Evolutionary conservation across 2,329 filamentous ascomycete genomes (phyloP), one percentile per base, ranked within the genome.

Genomic region (Xylaria digitata): DNA sequence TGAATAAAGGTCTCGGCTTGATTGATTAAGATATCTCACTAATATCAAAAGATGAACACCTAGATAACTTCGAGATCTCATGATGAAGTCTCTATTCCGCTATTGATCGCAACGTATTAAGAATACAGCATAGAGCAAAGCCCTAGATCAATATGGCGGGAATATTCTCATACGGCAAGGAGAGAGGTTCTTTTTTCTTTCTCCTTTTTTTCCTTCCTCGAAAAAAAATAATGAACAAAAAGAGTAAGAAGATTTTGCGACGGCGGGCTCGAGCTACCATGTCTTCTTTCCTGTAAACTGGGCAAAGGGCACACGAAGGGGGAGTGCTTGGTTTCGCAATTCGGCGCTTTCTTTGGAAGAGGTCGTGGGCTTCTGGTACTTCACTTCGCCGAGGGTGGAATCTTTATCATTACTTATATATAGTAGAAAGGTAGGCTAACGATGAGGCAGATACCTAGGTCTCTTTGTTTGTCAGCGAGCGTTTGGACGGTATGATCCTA

Each of bases 331-430:
- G 43, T 50, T 23, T 42, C 26, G 26, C 26, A 26, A 26, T 26
- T 26, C 26, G 26, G 26, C 26, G 26, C n/a, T n/a, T n/a, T n/a
- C n/a, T n/a, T n/a, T n/a, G n/a, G n/a, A n/a, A n/a, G n/a, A n/a
- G n/a, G n/a, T n/a, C 5, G 1, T 5, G 1, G 26, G 0, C 26
- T 26, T 26, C 8, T 43, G 58, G 40, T 54, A 61, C 49, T 61
- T 54, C 58, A 61, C 49, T 61, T 54, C 58, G 40, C 58, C 46
- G 49, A 13, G 3, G 13, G 32, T 19, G 17, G 40, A 7, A 3
- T 23, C 3, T 21, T 1, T 45, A 21, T 21, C 13, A 8, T 34
- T n/a, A n/a, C n/a, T n/a, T 15, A 13, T 40, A 13, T 40, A 40
- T 40, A 34, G 15, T 40, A 9, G 37, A 15, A 40, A 13, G 2